Conservation (phyloP, 768 basidiomycete species). For the Tricholoma sp. region DNA sequence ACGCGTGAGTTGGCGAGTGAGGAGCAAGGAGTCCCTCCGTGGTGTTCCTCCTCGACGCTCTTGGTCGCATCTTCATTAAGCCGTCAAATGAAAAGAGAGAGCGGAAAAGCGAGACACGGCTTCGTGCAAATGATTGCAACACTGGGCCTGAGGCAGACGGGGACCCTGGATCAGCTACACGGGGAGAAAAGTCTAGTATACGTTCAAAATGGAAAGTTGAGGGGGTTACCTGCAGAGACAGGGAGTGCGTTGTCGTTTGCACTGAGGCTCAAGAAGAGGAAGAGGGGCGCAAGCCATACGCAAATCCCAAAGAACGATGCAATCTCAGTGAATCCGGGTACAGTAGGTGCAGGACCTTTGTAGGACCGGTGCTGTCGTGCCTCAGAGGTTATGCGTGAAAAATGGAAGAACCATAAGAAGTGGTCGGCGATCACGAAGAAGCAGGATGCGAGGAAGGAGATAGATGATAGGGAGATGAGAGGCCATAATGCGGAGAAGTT, state of each 20-base stretch:
- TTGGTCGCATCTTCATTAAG: conserved; percentile 39
- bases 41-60: conserved; percentile 37
- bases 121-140: conserved; percentile 16
- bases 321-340: conserved; percentile 63
- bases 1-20: conserved; percentile 38
- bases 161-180: conserved; percentile 35
- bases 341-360: conserved; percentile 29
- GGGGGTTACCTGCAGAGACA: conserved; percentile 44
- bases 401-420: conserved; percentile 96
- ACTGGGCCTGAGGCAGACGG: conserved; percentile 26
- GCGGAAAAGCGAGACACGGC: conserved; percentile 60
- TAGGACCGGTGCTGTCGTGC: conserved; percentile 51
- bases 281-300: conserved; percentile 88
- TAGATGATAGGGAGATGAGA: conserved; percentile 83
- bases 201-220: background rate
- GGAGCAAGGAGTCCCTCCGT: conserved; percentile 73
- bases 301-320: conserved; percentile 82
- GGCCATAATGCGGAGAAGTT: conserved; percentile 93
- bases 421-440: conserved; percentile 83
- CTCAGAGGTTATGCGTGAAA: conserved; percentile 66
- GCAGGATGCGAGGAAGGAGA: conserved; percentile 83
- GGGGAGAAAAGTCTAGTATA: conserved; percentile 1
- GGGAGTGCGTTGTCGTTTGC: conserved; percentile 97
- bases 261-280: conserved; percentile 91
- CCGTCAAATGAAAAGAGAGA: conserved; percentile 48